Evolutionary conservation across 257 asterid species (phyloP).

Genomic region (Anisodus tanguticus): DNA sequence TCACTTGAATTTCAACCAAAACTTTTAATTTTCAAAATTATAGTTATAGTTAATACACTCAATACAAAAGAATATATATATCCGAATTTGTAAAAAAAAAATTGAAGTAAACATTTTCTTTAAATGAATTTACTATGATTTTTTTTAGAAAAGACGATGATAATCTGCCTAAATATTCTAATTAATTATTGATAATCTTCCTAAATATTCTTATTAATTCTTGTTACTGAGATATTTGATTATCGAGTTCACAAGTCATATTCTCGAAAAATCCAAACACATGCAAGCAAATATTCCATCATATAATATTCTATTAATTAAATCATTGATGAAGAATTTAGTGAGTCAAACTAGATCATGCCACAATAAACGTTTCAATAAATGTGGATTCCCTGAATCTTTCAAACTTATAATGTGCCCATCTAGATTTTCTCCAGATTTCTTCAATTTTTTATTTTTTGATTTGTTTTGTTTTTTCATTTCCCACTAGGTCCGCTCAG

Average conservation of each 20-base stretch:
- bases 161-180: not conserved
- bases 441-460: not conserved
- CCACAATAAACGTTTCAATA: slow-evolving; percentile 9
- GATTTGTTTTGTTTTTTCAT: too few relatives aligned
- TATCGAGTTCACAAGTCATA: slow-evolving; percentile 3
- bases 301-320: not conserved
- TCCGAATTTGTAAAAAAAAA: not conserved
- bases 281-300: slow-evolving; percentile 35
- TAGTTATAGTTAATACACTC: too few relatives aligned
- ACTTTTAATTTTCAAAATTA: too few relatives aligned
- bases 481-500: too few relatives aligned
- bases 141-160: not conserved
- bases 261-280: slow-evolving; percentile 32
- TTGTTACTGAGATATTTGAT: not conserved
- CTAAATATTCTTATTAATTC: not conserved
- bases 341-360: slow-evolving; percentile 36
- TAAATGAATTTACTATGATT: not conserved
- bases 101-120: not conserved
- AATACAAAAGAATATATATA: too few relatives aligned
- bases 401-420: not conserved
- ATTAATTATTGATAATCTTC: not conserved
- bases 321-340: slow-evolving; percentile 32
- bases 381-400: slow-evolving; percentile 8
- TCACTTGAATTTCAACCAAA: too few relatives aligned
- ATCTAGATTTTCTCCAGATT: not conserved